Evolutionary conservation across 2,329 filamentous ascomycete genomes (phyloP), one percentile per base, ranked within the genome.

Genomic region (Lojkania enalia): DNA sequence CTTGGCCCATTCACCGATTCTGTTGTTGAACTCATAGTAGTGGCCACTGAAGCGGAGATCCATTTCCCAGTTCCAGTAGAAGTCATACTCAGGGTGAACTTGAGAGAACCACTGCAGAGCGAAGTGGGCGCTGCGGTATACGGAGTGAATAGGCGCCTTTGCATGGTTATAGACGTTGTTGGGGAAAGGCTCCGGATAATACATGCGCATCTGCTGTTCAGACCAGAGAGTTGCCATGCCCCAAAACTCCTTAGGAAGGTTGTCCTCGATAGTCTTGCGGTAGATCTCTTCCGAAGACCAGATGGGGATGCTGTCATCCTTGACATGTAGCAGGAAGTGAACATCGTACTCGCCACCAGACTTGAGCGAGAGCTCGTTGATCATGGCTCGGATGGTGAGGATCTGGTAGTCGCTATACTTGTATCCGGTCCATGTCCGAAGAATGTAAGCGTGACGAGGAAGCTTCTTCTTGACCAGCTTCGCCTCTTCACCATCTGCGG

Each of bases 211-310:
- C 70, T 96, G 90, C 18, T 87, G 86, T 69, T 95, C 90, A 0
- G 89, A 94, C 94, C 94, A 99, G 5, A 97, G 78, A 0, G 88
- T 95, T 15, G 88, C 88, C 64, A 99, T 84, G 35, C 88, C 88
- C 55, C 82, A 86, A 72, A 99, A 96, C 63, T 99, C 94, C 53
- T 83, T 78, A 0, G 94, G 88, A 11, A 92, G 80, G 19, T 81
- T 80, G 38, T 86, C 82, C 40, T 81, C 75, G 64, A 87, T 86
- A 45, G 78, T 86, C 62, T 77, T 78, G 64, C 79, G 76, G 74
- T 85, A 96, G 38, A 77, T 77, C 35, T 83, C 81, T 40, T 84
- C 76, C 55, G 89, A 86, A 1, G 87, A 86, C 85, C 87, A 94
- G 58, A 95, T 83, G 6, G 88, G 87, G 50, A 90, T 74, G 49